A percentile compares a stretch with the other conserved stretches of the same genome.
Conservation (phyloP, 2,329 filamentous ascomycete species). For the Gaeumannomyces tritici region DNA sequence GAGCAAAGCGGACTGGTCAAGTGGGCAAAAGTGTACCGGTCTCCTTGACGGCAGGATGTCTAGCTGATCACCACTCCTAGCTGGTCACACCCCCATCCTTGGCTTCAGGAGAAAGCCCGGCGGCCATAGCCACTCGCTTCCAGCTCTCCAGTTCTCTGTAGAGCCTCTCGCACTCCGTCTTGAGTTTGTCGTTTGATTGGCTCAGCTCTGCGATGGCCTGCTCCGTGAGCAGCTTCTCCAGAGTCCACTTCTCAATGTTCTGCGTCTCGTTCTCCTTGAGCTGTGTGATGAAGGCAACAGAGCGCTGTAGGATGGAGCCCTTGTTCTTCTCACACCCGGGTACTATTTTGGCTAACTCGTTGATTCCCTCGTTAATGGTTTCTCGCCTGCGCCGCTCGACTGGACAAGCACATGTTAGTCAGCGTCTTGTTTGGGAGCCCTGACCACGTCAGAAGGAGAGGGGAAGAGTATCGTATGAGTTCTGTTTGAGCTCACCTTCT, state of each 20-base stretch:
- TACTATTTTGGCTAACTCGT: slow-evolving; percentile 94
- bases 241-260: slow-evolving; percentile 89
- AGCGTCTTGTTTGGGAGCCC: background rate
- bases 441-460: background rate
- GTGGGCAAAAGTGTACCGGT: too few species aligned
- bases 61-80: slow-evolving; percentile 4
- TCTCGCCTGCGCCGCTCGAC: slow-evolving; percentile 94
- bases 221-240: slow-evolving; percentile 83
- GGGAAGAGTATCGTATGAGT: slow-evolving; percentile 6
- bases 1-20: background rate
- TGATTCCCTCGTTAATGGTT: slow-evolving; percentile 98
- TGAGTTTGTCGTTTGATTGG: slow-evolving; percentile 77
- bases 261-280: slow-evolving; percentile 89
- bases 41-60: too few species aligned
- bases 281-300: slow-evolving; percentile 89
- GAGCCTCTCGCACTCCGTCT: slow-evolving; percentile 67
- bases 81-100: slow-evolving; percentile 6
- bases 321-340: slow-evolving; percentile 99
- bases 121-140: slow-evolving; percentile 59
- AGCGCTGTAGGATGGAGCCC: slow-evolving; percentile 86
- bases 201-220: slow-evolving; percentile 84
- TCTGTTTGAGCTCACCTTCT: slow-evolving; percentile 58
- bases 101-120: slow-evolving; percentile 30
- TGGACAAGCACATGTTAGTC: slow-evolving; percentile 23
- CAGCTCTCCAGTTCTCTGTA: slow-evolving; percentile 72